Conservation (phyloP, 345 rosid genomes). For the Ricinus communis region DNA sequence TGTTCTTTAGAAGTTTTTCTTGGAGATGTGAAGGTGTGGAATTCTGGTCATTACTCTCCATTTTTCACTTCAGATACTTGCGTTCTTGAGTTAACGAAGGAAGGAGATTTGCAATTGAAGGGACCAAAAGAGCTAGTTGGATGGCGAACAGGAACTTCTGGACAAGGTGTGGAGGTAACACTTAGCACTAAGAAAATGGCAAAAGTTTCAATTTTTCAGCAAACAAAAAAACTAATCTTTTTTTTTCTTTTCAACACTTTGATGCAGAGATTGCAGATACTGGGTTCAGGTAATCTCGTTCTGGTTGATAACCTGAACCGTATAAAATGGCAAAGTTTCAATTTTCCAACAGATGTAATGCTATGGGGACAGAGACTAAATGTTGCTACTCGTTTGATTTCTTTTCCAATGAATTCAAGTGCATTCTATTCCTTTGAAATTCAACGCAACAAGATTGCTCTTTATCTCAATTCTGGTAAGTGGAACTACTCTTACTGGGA, state of each 20-base stretch:
- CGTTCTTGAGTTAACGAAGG: constrained; percentile 53
- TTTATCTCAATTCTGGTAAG: constrained; percentile 56
- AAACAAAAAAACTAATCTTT: background rate
- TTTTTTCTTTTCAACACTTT: background rate
- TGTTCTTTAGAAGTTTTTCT: constrained; percentile 73
- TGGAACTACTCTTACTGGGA: constrained; percentile 88
- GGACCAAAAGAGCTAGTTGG: constrained; percentile 52
- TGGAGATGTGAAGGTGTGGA: constrained; percentile 87
- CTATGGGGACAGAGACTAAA: constrained; percentile 75
- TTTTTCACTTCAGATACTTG: constrained; percentile 55
- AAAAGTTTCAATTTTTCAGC: too few relatives aligned
- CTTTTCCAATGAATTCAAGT: constrained; percentile 63
- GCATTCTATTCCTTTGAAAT: constrained; percentile 72
- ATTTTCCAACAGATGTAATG: constrained; percentile 87
- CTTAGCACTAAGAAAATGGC: background rate
- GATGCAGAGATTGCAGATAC: constrained; percentile 72
- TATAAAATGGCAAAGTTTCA: constrained; percentile 92
- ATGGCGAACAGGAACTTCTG: constrained; percentile 81
- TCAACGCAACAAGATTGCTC: constrained; percentile 53
- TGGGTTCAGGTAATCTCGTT: constrained; percentile 66
- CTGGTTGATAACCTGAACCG: constrained; percentile 52
- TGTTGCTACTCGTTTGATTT: constrained; percentile 76
- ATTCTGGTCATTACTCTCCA: constrained; percentile 73
- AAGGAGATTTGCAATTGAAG: constrained; percentile 73
- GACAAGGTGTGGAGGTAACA: constrained; percentile 85